These are phyloP conservation scores for Dorcoceras hygrometricum DNA, from an alignment of 257 asterid genomes.

Conservation along the genomic window DNA sequence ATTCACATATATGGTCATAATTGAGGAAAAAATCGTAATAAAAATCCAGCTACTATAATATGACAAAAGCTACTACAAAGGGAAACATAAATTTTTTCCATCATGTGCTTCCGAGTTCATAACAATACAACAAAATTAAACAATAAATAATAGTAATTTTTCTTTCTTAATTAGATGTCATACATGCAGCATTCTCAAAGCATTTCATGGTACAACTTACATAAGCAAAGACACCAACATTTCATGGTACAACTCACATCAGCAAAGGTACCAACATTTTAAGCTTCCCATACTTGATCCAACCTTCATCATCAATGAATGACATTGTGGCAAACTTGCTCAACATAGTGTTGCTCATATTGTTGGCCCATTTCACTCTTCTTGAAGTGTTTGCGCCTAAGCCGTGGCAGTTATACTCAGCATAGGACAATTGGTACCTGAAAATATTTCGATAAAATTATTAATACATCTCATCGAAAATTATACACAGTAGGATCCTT, in stretches of 20 bases:
- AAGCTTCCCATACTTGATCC: constrained; percentile 30
- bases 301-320: constrained; percentile 41
- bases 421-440: constrained; percentile 41
- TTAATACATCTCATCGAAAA: neutral
- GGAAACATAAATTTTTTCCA: no score
- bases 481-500: no score
- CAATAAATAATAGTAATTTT: no score
- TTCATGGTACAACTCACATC: neutral
- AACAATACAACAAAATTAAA: no score
- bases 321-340: constrained; percentile 27
- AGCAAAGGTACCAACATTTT: neutral
- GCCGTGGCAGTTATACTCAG: constrained; percentile 39
- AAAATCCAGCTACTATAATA: no score
- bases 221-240: neutral
- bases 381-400: constrained; percentile 31
- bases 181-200: no score
- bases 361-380: constrained; percentile 44
- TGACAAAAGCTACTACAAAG: no score
- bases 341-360: constrained; percentile 18
- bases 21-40: no score
- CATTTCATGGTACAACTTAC: neutral
- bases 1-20: no score
- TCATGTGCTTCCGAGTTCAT: no score
- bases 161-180: no score
- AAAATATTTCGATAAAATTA: neutral